Evolutionary conservation across 306 rosid genomes (phyloP).

Genomic region (Luffa aegyptiaca): DNA sequence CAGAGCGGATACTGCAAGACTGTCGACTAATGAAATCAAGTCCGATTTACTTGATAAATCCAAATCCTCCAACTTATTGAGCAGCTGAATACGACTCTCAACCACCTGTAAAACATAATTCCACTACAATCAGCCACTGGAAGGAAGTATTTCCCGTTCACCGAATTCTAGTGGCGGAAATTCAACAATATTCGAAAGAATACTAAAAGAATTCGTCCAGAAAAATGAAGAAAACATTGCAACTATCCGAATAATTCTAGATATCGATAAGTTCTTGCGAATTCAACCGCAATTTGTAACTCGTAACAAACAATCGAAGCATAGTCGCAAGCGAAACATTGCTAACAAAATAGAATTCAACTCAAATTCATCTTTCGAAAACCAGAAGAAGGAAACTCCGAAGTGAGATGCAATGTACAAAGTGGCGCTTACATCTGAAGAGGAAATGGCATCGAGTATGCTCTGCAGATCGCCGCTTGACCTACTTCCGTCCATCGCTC

Average conservation of each 20-base stretch:
- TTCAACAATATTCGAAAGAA: neutral
- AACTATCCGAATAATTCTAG: neutral
- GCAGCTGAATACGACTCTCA: slow-evolving; percentile 51
- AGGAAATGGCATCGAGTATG: slow-evolving; percentile 46
- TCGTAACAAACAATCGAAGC: neutral
- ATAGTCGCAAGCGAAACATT: neutral
- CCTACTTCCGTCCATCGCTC: slow-evolving; percentile 43
- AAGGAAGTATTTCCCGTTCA: neutral
- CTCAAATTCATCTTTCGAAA: neutral
- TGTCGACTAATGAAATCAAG: slow-evolving; percentile 30
- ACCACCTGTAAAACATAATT: slow-evolving; percentile 33
- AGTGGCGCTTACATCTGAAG: slow-evolving; percentile 56
- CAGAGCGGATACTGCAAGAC: slow-evolving; percentile 56
- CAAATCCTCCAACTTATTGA: slow-evolving; percentile 36
- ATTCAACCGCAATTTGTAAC: neutral
- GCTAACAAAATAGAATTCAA: neutral
- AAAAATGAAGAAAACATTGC: neutral
- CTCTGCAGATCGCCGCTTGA: slow-evolving; percentile 36
- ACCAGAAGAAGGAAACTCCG: neutral
- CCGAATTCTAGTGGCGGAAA: neutral
- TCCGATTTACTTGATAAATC: slow-evolving; percentile 36
- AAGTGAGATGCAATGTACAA: neutral
- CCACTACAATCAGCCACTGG: neutral
- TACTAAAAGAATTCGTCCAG: neutral
- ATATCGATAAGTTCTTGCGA: neutral